Base-by-base conservation (phyloP, 495 filamentous ascomycete species). In the Rhizodiscina lignyota region DNA sequence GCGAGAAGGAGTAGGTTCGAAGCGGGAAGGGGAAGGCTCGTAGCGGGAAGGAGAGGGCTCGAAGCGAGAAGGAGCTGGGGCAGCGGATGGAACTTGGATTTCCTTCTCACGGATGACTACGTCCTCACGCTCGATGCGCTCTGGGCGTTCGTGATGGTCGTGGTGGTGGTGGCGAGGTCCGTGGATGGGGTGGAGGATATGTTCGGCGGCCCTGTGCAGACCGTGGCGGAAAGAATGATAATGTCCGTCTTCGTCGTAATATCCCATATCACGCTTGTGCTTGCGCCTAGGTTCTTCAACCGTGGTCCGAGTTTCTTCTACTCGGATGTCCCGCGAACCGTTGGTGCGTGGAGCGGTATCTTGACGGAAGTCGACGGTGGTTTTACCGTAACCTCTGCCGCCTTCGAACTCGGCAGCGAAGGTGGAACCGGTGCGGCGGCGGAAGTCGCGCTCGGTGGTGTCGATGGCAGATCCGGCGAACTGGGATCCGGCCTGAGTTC, bases 161-260 rank as follows among this genome's bases (percentile, higher is more conserved):
- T 62, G 53, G 44, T 66, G 56, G 42, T 62, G 63, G 50, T 75
- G 72, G 51, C 64, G 60, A 32, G 60, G 57, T 31, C 63, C 58
- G 39, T 71, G 51, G 57, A 73, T 72, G 43, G 72, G 70, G 61
- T 86, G 81, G 45, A 75, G 59, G 51, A 89, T 65, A 41, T 73
- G 72, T 63, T 92, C 81, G 52, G 81, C 82, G 57, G 77, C 76
- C 52, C 77, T 75, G 67, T 83, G 75, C 37, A 93, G 54, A 51
- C 82, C 79, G 58, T 80, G 77, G 57, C 85, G 82, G 77, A 93
- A 77, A 40, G 80, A 87, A 68, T 93, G 85, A 65, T 94, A 83
- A 51, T 83, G 76, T 61, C 85, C 85, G 72, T 87, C 79, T 64
- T 91, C 82, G 81, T 93, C 85, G 83, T 91, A 93, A 74, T 93